Evolutionary conservation across 73 alveolate species (phyloP), one percentile per base, ranked within the genome.

Genomic region (Blepharisma stoltei): DNA sequence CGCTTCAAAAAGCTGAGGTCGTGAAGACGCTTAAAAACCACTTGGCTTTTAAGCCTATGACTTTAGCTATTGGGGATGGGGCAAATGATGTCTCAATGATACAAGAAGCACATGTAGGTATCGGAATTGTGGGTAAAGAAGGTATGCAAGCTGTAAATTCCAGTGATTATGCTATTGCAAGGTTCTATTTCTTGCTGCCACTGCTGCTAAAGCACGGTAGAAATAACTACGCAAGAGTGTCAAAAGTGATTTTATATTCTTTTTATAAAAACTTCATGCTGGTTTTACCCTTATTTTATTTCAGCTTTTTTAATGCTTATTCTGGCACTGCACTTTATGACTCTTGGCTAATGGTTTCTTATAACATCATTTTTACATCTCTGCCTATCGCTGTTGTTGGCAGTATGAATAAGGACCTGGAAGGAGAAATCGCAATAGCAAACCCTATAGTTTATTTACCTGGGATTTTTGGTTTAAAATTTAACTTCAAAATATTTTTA

Each of bases 201-300:
- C 81, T 96, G 21, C 71, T 96, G 48, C 87, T 96, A 48, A 87
- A 86, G 70, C 98, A 96, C 88, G 99, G 99, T 6, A 90, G 99
- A 82, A 83, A 86, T 73, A 92, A 90, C 20, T 94, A 94, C 54
- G 83, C 88, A 44, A 86, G 97, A 86, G 82, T 83, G 25, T 67
- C 88, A 46, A 73, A 79, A 18, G 48, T 93, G 68, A 87, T 93
- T 54, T 83, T 91, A 71, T 93, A 89, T 70, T 92, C 85, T 60
- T 93, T 93, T 82, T 93, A 87, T 75, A 93, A 93, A 73, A 93
- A 93, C 70, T 78, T 93, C 20, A 81, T 92, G 6, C 49, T 89
- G 43, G 94, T 82, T 46, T 80, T 92, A n/a, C 83, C 97, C 14
- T 88, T 87, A 41, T 66, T 93, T 54, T 88, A 86, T 80, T 93